These are phyloP conservation scores for Lentinus brumalis DNA, from an alignment of 768 basidiomycete genomes.

Conservation along the genomic window DNA sequence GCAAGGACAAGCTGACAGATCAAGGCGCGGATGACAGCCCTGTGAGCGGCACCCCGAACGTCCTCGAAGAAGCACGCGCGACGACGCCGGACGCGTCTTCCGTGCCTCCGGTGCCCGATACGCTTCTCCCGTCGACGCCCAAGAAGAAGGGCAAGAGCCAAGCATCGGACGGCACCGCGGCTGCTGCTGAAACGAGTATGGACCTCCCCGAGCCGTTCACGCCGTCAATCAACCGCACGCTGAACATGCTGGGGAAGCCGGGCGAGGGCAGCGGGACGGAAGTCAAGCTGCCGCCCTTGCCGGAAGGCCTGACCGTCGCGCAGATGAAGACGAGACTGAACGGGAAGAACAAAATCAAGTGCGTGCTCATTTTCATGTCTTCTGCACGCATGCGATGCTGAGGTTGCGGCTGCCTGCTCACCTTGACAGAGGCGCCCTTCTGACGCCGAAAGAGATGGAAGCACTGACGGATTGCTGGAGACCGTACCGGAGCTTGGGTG, in stretches of 20 bases:
- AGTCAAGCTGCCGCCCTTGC: slow-evolving; percentile 42
- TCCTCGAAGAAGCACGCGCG: slow-evolving; percentile 8
- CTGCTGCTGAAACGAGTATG: slow-evolving; percentile 9
- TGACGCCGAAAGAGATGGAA: slow-evolving; percentile 84
- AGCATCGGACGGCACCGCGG: slow-evolving; percentile 2
- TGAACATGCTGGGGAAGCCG: slow-evolving; percentile 40
- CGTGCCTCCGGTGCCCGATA: slow-evolving; percentile 23
- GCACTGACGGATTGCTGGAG: slow-evolving; percentile 74
- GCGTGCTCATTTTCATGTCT: slow-evolving; percentile 25
- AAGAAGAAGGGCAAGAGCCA: slow-evolving; percentile 26
- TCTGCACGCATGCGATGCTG: not conserved
- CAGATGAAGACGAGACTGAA: slow-evolving; percentile 60
- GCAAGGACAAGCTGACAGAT: slow-evolving; percentile 14
- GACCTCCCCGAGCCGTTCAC: slow-evolving; percentile 59
- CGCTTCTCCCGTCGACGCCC: slow-evolving; percentile 10
- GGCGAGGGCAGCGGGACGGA: slow-evolving; percentile 4
- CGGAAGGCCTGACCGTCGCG: slow-evolving; percentile 58
- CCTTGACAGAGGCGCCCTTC: slow-evolving; percentile 57
- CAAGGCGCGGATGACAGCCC: slow-evolving; percentile 42
- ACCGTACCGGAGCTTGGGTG: slow-evolving; percentile 82
- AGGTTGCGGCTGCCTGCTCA: not conserved
- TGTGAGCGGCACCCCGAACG: slow-evolving; percentile 18
- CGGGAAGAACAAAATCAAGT: slow-evolving; percentile 78
- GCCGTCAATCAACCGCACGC: slow-evolving; percentile 63
- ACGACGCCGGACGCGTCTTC: slow-evolving; percentile 24